Evolutionary conservation across 352 stramenopile genomes (phyloP).

Genomic region (Elongisporangium anandrum): DNA sequence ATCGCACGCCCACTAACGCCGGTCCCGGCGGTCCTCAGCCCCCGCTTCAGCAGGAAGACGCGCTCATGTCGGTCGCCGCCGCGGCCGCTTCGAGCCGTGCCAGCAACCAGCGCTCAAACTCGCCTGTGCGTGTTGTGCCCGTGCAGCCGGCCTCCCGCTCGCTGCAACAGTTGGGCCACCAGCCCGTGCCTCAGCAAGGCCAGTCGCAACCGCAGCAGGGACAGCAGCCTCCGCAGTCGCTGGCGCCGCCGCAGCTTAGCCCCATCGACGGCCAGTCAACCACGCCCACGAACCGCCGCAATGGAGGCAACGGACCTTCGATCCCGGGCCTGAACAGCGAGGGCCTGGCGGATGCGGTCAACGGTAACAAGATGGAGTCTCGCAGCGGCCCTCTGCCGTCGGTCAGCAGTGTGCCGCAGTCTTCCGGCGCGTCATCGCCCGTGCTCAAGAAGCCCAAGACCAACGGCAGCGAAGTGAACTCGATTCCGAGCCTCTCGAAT

Average conservation of each 20-base stretch:
- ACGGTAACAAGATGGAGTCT: conserved; percentile 40
- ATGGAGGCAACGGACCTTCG: conserved; percentile 14
- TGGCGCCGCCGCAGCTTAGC: conserved; percentile 47
- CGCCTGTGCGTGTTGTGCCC: conserved; percentile 58
- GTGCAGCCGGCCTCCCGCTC: conserved; percentile 69
- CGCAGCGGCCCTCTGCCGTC: conserved; percentile 16
- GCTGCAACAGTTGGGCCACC: conserved; percentile 58
- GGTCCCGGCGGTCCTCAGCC: conserved; percentile 8
- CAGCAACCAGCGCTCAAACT: conserved; percentile 33
- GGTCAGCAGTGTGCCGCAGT: conserved; percentile 19
- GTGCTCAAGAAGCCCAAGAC: conserved; percentile 79
- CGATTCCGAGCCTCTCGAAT: conserved; percentile 67
- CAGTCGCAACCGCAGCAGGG: conserved; percentile 14
- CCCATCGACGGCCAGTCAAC: conserved; percentile 52
- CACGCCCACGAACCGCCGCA: conserved; percentile 46
- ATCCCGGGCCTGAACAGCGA: conserved; percentile 71
- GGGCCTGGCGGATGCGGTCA: conserved; percentile 33
- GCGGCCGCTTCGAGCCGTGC: conserved; percentile 46
- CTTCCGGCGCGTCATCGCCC: conserved; percentile 37
- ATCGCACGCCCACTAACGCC: conserved; percentile 38
- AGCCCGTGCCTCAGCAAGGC: conserved; percentile 31
- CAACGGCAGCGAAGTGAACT: conserved; percentile 38
- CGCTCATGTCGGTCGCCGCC: conserved; percentile 57
- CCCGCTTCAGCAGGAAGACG: conserved; percentile 43
- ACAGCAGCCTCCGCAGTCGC: conserved; percentile 24